Percentiles rank a stretch among this genome's conserved stretches.
These are phyloP conservation scores for Solanum bulbocastanum DNA, from an alignment of 257 asterid genomes.

Conservation along the genomic window DNA sequence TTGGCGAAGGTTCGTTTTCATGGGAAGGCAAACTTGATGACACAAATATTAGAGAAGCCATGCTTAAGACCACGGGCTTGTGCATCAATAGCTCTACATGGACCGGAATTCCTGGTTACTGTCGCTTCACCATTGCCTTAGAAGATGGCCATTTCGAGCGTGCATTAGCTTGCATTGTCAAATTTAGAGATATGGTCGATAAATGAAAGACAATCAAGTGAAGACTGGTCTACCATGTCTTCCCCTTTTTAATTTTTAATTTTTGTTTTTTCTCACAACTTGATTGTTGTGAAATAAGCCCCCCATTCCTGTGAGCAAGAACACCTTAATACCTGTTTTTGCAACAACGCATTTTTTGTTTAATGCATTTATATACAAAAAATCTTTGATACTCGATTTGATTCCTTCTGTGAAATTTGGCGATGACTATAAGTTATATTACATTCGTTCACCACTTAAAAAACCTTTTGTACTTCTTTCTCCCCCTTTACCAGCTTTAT, in stretches of 20 bases:
- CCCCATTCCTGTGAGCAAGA: background rate
- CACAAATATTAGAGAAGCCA: constrained; percentile 78
- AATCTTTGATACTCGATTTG: background rate
- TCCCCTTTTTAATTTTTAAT: background rate
- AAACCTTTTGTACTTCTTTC: too few species aligned
- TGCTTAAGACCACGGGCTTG: constrained; percentile 63
- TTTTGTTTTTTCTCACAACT: constrained; percentile 19
- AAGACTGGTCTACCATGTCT: background rate
- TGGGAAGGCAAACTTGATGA: constrained; percentile 50
- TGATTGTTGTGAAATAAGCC: constrained; percentile 27
- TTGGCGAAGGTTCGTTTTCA: constrained; percentile 14
- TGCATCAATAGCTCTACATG: constrained; percentile 86
- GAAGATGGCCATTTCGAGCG: constrained; percentile 64
- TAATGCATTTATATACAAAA: background rate
- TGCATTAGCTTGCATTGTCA: constrained; percentile 67
- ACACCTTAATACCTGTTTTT: background rate
- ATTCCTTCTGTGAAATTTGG: background rate
- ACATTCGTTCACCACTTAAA: background rate
- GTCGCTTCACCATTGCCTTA: constrained; percentile 81
- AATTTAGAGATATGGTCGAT: constrained; percentile 42
- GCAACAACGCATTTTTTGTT: background rate
- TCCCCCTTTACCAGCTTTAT: background rate
- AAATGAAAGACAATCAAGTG: constrained; percentile 1
- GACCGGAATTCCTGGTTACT: constrained; percentile 89
- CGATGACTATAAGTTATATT: background rate